A percentile compares a stretch with the other conserved stretches of the same genome.
Conservation (phyloP, 2,329 filamentous ascomycete genomes). For the Coniochaeta sp. region DNA sequence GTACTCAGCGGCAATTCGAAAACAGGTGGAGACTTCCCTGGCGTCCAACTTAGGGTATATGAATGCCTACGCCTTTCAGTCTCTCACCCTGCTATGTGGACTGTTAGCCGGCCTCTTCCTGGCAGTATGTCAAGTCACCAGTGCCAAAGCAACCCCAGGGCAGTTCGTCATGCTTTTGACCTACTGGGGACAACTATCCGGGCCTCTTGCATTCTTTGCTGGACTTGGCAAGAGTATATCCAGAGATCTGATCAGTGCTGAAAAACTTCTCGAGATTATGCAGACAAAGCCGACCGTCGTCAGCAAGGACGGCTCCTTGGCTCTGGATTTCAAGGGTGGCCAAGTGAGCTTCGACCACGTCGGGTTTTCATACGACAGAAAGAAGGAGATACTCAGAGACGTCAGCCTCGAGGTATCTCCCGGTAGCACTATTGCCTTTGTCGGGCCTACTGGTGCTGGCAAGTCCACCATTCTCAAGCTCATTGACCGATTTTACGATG, state of each 20-base stretch:
- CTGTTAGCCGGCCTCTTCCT: constrained; percentile 56
- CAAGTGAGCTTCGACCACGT: constrained; percentile 48
- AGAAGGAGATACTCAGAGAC: constrained; percentile 48
- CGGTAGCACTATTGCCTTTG: constrained; percentile 50
- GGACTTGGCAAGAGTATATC: constrained; percentile 47
- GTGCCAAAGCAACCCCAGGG: constrained; percentile 52
- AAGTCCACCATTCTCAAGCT: constrained; percentile 52
- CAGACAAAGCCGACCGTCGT: constrained; percentile 46
- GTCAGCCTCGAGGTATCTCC: constrained; percentile 42
- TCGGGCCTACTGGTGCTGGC: constrained; percentile 51
- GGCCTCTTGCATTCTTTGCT: constrained; percentile 63
- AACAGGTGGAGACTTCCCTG: constrained; percentile 27
- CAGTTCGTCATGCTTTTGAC: constrained; percentile 65
- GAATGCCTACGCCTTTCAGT: constrained; percentile 47
- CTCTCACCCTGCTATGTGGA: constrained; percentile 59
- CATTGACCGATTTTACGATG: constrained; percentile 53
- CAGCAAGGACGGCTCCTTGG: constrained; percentile 41
- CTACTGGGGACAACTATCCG: constrained; percentile 67
- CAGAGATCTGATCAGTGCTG: constrained; percentile 48
- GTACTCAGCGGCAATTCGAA: constrained; percentile 41
- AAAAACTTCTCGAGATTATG: constrained; percentile 51
- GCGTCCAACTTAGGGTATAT: constrained; percentile 36
- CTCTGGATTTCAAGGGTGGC: constrained; percentile 43
- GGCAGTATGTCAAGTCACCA: constrained; percentile 58
- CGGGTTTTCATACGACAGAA: constrained; percentile 51